Conservation (phyloP, 805 yeast species). For the Myxozyma vanderwaltii region DNA sequence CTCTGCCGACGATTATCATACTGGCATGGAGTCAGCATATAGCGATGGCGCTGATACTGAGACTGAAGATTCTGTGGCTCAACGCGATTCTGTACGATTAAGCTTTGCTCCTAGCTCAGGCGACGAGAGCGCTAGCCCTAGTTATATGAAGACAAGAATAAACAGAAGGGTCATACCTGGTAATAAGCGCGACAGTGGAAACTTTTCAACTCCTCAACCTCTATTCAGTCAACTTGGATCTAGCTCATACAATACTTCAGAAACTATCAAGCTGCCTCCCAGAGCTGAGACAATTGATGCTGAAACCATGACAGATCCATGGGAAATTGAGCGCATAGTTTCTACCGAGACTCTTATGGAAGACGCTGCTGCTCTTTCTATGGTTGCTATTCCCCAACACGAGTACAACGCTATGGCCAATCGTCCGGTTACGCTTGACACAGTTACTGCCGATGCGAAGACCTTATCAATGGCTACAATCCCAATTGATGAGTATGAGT, state of each 20-base stretch:
- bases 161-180: neutral
- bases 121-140: slow-evolving; percentile 26
- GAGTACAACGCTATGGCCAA: slow-evolving; percentile 24
- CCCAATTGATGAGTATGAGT: slow-evolving; percentile 4
- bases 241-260: slow-evolving; percentile 11
- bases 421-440: neutral
- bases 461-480: slow-evolving; percentile 24
- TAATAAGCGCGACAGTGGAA: slow-evolving; percentile 27
- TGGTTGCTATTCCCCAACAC: slow-evolving; percentile 35
- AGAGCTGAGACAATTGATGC: slow-evolving; percentile 1
- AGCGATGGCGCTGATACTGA: slow-evolving; percentile 40
- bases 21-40: slow-evolving; percentile 38
- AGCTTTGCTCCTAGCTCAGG: slow-evolving; percentile 11
- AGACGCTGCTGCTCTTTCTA: slow-evolving; percentile 23
- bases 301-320: slow-evolving; percentile 23
- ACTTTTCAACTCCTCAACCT: slow-evolving; percentile 28
- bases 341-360: slow-evolving; percentile 19
- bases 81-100: neutral
- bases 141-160: slow-evolving; percentile 7
- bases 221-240: slow-evolving; percentile 28
- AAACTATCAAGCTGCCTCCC: slow-evolving; percentile 10
- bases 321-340: slow-evolving; percentile 12
- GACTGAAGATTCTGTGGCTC: slow-evolving; percentile 35
- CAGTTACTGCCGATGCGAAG: slow-evolving; percentile 6
- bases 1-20: slow-evolving; percentile 33